Evolutionary conservation across 257 asterid genomes (phyloP).

Genomic region (Ilex asprella): DNA sequence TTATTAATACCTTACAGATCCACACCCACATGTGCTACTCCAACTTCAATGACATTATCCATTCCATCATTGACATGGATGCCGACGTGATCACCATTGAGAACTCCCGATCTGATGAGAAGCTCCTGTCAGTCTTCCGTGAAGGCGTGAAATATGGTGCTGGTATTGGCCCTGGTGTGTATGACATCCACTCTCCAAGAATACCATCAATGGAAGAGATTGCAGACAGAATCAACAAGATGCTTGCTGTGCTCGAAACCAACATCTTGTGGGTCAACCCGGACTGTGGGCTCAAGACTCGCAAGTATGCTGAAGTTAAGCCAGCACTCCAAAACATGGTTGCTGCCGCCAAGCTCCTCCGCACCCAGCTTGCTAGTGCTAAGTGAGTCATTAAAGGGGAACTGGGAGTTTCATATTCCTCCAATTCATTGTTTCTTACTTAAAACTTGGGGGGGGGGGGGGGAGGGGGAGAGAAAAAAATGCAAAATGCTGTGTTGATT

Average conservation of each 20-base stretch:
- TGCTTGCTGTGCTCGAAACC: constrained; percentile 4
- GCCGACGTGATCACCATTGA: constrained; percentile 3
- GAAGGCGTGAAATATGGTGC: constrained; percentile 1
- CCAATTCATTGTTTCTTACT: too few relatives aligned
- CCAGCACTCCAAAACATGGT: constrained; percentile 2
- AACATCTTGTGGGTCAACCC: constrained; percentile 3
- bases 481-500: too few relatives aligned
- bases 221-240: constrained; percentile 2
- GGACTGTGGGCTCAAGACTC: constrained; percentile 3
- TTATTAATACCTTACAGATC: not conserved
- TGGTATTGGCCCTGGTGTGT: constrained; percentile 1
- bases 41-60: constrained; percentile 1
- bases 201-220: constrained; percentile 1
- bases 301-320: not conserved
- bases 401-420: too few relatives aligned
- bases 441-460: too few relatives aligned
- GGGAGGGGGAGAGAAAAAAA: too few relatives aligned
- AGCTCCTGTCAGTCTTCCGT: constrained; percentile 2
- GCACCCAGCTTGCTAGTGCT: constrained; percentile 2
- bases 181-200: constrained; percentile 1
- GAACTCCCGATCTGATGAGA: constrained; percentile 3
- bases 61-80: constrained; percentile 1
- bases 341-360: constrained; percentile 1
- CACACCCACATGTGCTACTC: constrained; percentile 6
- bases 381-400: not conserved